These are phyloP conservation scores for Trichocladium antarcticum DNA, from an alignment of 495 filamentous ascomycete genomes.

Conservation along the genomic window DNA sequence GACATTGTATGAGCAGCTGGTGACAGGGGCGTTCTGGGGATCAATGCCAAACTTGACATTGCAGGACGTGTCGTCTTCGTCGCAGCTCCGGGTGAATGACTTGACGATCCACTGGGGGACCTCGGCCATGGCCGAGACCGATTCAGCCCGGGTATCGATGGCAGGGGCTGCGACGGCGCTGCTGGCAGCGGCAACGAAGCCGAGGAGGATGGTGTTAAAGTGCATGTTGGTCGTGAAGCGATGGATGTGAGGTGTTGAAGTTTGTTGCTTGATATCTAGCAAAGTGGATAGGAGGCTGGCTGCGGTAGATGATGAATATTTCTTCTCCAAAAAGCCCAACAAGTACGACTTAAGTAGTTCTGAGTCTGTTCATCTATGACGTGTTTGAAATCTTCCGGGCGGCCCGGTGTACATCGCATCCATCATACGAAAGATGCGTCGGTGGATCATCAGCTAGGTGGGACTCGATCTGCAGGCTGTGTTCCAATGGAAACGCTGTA, in stretches of 20 bases:
- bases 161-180: slow-evolving; percentile 27
- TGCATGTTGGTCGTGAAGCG: slow-evolving; percentile 32
- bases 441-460: background rate
- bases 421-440: background rate
- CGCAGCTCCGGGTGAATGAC: slow-evolving; percentile 40
- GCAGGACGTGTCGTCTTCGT: slow-evolving; percentile 35
- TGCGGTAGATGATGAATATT: too few relatives aligned
- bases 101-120: slow-evolving; percentile 40
- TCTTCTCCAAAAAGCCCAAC: too few relatives aligned
- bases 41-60: slow-evolving; percentile 39
- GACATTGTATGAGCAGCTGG: slow-evolving; percentile 34
- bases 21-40: slow-evolving; percentile 24
- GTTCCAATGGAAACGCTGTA: background rate
- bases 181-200: slow-evolving; percentile 27
- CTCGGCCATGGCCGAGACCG: slow-evolving; percentile 33
- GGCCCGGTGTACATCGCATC: too few relatives aligned
- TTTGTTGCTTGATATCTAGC: background rate
- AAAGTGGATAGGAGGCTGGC: background rate
- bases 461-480: background rate
- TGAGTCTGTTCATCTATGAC: too few relatives aligned
- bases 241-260: background rate
- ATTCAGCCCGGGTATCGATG: slow-evolving; percentile 19
- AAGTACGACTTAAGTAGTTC: too few relatives aligned
- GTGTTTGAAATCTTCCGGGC: too few relatives aligned
- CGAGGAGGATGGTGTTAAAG: slow-evolving; percentile 32